Evolutionary conservation across 1,284 basidiomycete genomes (phyloP), one percentile per base, ranked within the genome.

Genomic region (Boletus austroedulis): DNA sequence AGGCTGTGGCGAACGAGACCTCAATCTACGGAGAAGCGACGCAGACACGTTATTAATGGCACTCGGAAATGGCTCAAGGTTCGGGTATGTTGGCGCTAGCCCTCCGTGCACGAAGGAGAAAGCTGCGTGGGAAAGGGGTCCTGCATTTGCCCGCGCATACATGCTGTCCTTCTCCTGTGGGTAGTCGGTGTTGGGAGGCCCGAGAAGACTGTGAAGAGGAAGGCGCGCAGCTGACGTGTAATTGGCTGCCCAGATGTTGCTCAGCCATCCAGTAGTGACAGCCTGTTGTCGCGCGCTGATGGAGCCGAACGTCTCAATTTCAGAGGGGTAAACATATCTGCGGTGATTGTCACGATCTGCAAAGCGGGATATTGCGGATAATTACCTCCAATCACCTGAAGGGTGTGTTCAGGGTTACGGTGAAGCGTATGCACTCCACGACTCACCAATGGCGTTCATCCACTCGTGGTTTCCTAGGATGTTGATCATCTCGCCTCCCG

Each of bases 381-480:
- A 32, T 66, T 73, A 90, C 86, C 91, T 85, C 92, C 92, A 94
- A 73, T 94, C 92, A 56, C 89, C 87, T 89, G 57, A 17, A 59
- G 29, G 58, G 50, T 58, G 44, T 55, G 48, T 55, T 62, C 55
- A 60, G 53, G 11, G 48, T 28, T 15, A 55, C 44, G 12, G 44
- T 47, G 31, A 56, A 47, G 36, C 24, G 45, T 29, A 41, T 50
- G 52, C 23, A 44, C 19, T 32, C 38, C 38, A 15, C 17, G 40
- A 73, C 78, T 53, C 62, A 85, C 89, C 90, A 63, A 95, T 87
- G 10, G 83, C 85, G 65, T 95, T 95, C 94, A 95, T 95, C 81
- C 84, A 86, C 68, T 93, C 91, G 62, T 94, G 92, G 67, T 95
- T 98, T n/a, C 95, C 95, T 28, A 96, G 75, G 58, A 93, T 80